Percentiles rank a stretch among this genome's conserved stretches.
phyloP scores from a whole-genome alignment of 345 rosid genomes.

The Camelina sativa region DNA sequence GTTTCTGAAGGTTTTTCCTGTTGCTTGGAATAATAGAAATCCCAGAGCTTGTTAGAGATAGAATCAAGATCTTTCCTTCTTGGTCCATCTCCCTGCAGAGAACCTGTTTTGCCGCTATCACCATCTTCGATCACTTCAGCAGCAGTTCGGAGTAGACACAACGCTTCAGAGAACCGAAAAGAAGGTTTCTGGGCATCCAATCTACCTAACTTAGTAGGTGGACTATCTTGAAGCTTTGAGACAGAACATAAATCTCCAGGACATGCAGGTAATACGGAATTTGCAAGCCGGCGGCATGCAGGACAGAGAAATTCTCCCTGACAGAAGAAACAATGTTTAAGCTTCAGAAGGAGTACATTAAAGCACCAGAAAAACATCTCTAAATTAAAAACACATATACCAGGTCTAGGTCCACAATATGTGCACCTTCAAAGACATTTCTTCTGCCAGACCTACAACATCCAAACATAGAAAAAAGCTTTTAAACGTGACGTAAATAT shows the following conservation, averaged over 20 bases:
- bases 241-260: conserved; percentile 54
- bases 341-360: conserved; percentile 26
- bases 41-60: conserved; percentile 55
- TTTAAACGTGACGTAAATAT: background rate
- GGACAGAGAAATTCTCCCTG: conserved; percentile 99
- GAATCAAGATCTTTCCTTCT: conserved; percentile 56
- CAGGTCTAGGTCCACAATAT: conserved; percentile 80
- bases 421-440: conserved; percentile 85
- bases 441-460: conserved; percentile 65
- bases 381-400: conserved; percentile 45
- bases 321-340: conserved; percentile 38
- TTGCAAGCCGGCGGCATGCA: conserved; percentile 86
- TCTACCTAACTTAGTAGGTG: conserved; percentile 38
- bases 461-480: conserved; percentile 6
- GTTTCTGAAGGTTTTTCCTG: conserved; percentile 52
- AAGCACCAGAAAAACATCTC: conserved; percentile 29
- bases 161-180: conserved; percentile 61
- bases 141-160: conserved; percentile 65
- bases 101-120: conserved; percentile 52
- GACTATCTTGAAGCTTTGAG: conserved; percentile 54
- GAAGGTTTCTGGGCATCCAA: conserved; percentile 44
- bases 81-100: conserved; percentile 50
- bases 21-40: conserved; percentile 56
- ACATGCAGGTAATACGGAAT: conserved; percentile 75
- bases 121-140: conserved; percentile 60